Evolutionary conservation across 83 land plant genomes (phyloP).

Genomic region (Thuja plicata): DNA sequence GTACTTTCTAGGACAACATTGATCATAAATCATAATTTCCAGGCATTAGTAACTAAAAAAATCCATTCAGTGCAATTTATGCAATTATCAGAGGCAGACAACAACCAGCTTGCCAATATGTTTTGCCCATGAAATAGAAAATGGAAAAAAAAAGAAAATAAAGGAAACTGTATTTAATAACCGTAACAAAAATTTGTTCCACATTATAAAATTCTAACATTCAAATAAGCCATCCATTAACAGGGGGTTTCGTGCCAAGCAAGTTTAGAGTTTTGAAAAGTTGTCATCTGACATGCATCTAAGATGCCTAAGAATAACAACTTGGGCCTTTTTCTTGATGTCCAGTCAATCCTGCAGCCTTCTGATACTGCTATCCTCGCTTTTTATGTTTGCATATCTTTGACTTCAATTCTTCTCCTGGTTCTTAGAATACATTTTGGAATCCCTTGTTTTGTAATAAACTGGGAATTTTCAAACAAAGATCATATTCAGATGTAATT

Average conservation of each 20-base stretch:
- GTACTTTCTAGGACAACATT: background rate
- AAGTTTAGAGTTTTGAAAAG: background rate
- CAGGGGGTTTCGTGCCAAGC: background rate
- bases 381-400: too few species aligned
- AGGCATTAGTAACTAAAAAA: background rate
- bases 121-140: background rate
- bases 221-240: background rate
- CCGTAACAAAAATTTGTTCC: background rate
- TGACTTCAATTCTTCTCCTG: background rate
- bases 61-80: background rate
- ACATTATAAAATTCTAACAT: background rate
- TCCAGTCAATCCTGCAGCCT: background rate
- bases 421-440: background rate
- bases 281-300: background rate
- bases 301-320: background rate
- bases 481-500: background rate
- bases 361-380: background rate
- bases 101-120: background rate
- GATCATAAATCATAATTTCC: background rate
- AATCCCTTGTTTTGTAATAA: too few species aligned
- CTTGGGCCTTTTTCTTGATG: background rate
- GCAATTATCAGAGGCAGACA: background rate
- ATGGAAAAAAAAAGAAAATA: background rate
- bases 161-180: background rate
- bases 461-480: background rate